Conservation (phyloP, 2,329 filamentous ascomycete species). For the Aspergillus niger region DNA sequence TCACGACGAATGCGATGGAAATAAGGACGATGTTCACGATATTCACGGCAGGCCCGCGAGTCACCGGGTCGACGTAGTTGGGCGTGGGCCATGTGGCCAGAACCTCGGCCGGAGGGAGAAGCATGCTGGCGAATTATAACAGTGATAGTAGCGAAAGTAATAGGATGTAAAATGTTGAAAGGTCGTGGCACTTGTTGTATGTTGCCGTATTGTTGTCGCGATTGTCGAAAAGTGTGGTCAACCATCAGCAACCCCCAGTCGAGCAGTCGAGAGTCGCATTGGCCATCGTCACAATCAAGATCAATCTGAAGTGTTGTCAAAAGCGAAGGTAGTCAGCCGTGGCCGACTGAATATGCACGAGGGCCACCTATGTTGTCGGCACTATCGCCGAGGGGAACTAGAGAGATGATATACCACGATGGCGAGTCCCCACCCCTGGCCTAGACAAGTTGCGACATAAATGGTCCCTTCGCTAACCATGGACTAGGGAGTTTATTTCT, state of each 20-base stretch:
- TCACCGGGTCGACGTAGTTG: conserved; percentile 51
- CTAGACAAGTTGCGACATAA: background rate
- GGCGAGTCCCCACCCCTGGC: conserved; percentile 1
- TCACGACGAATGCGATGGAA: conserved; percentile 43
- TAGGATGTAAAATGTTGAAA: background rate
- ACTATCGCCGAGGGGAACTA: conserved; percentile 1
- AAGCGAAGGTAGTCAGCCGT: background rate
- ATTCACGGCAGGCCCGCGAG: conserved; percentile 47
- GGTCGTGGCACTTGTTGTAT: background rate
- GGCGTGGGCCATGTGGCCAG: conserved; percentile 49
- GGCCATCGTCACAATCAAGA: conserved; percentile 14
- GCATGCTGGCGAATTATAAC: conserved; percentile 31
- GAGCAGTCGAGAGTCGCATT: conserved; percentile 6
- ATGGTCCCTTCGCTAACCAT: conserved; percentile 5
- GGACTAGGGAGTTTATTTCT: background rate
- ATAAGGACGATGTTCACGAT: conserved; percentile 46
- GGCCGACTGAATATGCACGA: background rate
- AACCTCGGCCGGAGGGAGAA: conserved; percentile 46
- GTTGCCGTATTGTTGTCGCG: background rate
- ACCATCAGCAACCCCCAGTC: conserved; percentile 12
- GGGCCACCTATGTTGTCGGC: background rate
- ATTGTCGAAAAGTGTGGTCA: conserved; percentile 3
- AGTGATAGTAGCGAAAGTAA: background rate
- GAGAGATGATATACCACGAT: conserved; percentile 14
- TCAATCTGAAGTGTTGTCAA: background rate